Evolutionary conservation across 2,329 filamentous ascomycete species (phyloP).

Genomic region (Claviceps africana): DNA sequence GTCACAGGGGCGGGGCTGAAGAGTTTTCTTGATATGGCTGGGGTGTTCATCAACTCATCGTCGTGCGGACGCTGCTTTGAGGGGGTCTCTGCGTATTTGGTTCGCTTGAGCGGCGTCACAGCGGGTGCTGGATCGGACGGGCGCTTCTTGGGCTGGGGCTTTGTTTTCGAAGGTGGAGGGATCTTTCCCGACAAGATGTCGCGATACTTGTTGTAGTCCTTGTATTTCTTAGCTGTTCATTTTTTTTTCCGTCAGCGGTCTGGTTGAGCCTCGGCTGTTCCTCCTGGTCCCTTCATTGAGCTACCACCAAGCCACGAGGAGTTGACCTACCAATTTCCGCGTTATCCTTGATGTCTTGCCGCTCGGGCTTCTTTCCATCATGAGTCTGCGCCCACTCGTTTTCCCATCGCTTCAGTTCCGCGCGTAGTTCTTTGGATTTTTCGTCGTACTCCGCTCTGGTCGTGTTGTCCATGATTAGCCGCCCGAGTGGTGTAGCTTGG

Average conservation of each 20-base stretch:
- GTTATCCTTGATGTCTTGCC: conserved; percentile 65
- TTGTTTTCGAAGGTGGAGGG: conserved; percentile 21
- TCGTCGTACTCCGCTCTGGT: conserved; percentile 32
- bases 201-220: conserved; percentile 55
- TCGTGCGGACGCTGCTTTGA: conserved; percentile 25
- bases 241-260: not conserved
- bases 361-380: conserved; percentile 52
- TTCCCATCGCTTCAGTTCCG: conserved; percentile 63
- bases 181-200: conserved; percentile 43
- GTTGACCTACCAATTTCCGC: conserved; percentile 48
- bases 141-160: conserved; percentile 24
- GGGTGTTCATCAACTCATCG: conserved; percentile 35
- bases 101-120: conserved; percentile 38
- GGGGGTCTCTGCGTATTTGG: conserved; percentile 33
- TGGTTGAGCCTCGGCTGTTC: not conserved
- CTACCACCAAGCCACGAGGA: no score
- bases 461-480: conserved; percentile 30
- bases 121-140: conserved; percentile 21
- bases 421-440: conserved; percentile 42
- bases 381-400: conserved; percentile 48
- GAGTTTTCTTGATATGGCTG: conserved; percentile 41
- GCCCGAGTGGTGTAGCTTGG: not conserved
- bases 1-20: conserved; percentile 47
- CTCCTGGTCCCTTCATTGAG: no score
- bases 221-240: conserved; percentile 54